Evolutionary conservation across 306 rosid genomes (phyloP).

Genomic region (Lathyrus sativus): DNA sequence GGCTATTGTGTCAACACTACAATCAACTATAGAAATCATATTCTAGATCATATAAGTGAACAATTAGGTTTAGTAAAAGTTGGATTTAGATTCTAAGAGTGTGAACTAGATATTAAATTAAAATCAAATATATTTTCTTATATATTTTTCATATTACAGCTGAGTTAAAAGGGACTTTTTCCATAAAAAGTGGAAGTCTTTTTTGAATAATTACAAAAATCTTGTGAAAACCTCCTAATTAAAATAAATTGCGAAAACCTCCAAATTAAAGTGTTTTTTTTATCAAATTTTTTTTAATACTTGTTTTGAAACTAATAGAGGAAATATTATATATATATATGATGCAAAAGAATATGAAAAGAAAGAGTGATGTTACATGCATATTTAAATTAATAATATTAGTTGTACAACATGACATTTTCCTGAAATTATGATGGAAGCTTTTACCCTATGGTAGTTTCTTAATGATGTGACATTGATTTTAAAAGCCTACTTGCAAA

Average conservation of each 20-base stretch:
- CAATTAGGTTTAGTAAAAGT: too few species aligned
- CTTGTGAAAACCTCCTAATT: not conserved
- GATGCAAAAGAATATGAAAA: not conserved
- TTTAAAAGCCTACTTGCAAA: constrained; percentile 22
- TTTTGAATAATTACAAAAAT: not conserved
- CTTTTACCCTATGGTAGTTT: constrained; percentile 12
- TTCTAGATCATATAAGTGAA: too few species aligned
- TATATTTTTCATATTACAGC: too few species aligned
- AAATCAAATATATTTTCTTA: too few species aligned
- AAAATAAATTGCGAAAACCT: not conserved
- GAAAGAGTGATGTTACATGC: not conserved
- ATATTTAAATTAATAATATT: not conserved
- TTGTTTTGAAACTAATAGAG: too few species aligned
- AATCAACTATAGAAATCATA: too few species aligned
- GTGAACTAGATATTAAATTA: not conserved
- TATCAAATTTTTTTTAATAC: too few species aligned
- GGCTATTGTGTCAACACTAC: too few species aligned
- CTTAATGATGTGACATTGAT: constrained; percentile 13
- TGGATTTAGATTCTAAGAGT: too few species aligned
- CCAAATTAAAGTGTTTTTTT: too few species aligned
- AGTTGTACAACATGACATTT: constrained; percentile 11
- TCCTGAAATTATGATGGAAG: constrained; percentile 33
- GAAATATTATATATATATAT: not conserved
- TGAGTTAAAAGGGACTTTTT: not conserved
- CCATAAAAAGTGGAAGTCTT: not conserved